A percentile compares a stretch with the other conserved stretches of the same genome.
Conservation (phyloP, 306 rosid species). For the Calophaca sinica region DNA sequence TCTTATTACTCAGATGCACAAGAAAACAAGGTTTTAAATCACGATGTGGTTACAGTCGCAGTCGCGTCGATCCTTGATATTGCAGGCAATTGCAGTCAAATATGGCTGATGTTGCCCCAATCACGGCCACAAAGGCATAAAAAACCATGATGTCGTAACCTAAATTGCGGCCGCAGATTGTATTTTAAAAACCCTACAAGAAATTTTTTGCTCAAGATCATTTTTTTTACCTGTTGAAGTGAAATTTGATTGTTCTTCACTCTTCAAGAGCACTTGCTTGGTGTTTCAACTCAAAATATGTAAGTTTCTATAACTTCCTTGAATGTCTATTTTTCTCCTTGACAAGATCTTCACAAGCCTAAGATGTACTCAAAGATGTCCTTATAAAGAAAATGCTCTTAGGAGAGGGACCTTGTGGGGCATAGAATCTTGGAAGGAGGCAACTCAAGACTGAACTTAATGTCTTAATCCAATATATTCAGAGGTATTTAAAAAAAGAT, state of each 20-base stretch:
- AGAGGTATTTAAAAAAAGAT: constrained; percentile 52
- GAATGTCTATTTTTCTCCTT: constrained; percentile 36
- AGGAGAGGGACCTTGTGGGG: constrained; percentile 39
- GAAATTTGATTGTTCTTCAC: constrained; percentile 40
- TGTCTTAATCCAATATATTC: constrained; percentile 51
- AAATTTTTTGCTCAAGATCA: too few species aligned
- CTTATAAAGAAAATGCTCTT: constrained; percentile 57
- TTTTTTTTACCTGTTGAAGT: constrained; percentile 41
- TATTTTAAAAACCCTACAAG: background rate
- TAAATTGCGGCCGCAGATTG: too few species aligned
- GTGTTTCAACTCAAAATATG: constrained; percentile 44
- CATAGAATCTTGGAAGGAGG: constrained; percentile 59
- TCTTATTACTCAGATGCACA: background rate
- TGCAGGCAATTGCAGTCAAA: too few species aligned
- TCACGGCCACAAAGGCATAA: too few species aligned
- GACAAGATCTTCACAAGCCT: constrained; percentile 48
- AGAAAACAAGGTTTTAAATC: too few species aligned
- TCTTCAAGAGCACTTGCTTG: constrained; percentile 36
- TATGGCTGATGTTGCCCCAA: too few species aligned
- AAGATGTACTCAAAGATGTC: constrained; percentile 48
- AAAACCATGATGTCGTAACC: too few species aligned
- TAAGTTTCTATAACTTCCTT: constrained; percentile 38
- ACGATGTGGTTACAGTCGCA: too few species aligned
- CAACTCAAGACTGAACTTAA: constrained; percentile 32
- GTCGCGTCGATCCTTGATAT: too few species aligned